These are phyloP conservation scores for Chamaecrista fasciculata DNA, from an alignment of 306 rosid genomes.

Conservation along the genomic window DNA sequence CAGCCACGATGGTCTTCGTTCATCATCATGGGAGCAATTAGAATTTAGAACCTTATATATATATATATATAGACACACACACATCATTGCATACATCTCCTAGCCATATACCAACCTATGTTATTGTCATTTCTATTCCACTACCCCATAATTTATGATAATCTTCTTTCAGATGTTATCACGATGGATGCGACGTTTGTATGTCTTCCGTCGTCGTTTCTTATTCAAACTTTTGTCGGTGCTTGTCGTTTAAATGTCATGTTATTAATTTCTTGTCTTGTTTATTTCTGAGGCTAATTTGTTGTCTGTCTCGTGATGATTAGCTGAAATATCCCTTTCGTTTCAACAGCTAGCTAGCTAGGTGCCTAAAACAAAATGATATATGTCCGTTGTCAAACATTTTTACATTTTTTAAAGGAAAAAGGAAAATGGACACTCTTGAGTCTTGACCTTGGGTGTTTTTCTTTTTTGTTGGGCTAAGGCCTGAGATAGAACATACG, in stretches of 20 bases:
- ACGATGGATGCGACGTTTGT: conserved; percentile 23
- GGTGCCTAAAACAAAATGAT: too few species aligned
- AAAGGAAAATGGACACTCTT: too few species aligned
- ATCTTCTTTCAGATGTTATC: conserved; percentile 18
- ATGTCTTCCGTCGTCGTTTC: conserved; percentile 1
- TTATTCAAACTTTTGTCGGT: neutral
- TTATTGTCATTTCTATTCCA: conserved; percentile 23
- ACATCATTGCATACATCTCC: too few species aligned
- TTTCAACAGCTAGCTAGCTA: too few species aligned
- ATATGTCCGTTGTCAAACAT: too few species aligned
- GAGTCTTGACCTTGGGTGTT: too few species aligned
- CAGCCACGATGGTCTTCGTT: conserved; percentile 17
- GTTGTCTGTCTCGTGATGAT: conserved; percentile 23
- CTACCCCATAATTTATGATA: conserved; percentile 4
- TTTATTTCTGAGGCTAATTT: neutral
- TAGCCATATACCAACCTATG: too few species aligned
- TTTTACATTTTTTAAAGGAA: too few species aligned
- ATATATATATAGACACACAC: too few species aligned
- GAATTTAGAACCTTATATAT: too few species aligned
- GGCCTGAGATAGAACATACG: neutral
- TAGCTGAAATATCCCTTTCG: conserved; percentile 13
- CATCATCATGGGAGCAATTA: neutral
- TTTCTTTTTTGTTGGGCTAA: too few species aligned
- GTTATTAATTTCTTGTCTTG: neutral
- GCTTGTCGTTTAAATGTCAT: conserved; percentile 21